phyloP scores from a whole-genome alignment of 495 filamentous ascomycete species.

The Aspergillus sclerotioniger region DNA sequence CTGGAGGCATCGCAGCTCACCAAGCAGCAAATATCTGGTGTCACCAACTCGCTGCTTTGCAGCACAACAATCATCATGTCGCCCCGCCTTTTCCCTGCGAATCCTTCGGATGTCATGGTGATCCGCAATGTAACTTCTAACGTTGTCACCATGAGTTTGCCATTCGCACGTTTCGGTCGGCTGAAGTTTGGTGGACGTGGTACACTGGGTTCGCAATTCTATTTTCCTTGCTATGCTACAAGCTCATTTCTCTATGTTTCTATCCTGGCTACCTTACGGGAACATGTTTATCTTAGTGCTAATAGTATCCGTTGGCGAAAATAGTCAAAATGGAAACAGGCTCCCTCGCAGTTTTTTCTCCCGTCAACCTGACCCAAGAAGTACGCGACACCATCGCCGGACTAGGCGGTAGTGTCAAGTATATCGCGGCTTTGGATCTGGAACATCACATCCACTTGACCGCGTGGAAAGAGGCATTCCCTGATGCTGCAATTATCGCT shows the following conservation, averaged over 20 bases:
- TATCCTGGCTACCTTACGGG: no score
- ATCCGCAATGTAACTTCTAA: slow-evolving; percentile 78
- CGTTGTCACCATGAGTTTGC: slow-evolving; percentile 77
- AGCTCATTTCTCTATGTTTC: neutral
- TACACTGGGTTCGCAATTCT: slow-evolving; percentile 64
- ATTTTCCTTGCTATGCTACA: neutral
- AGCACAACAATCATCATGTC: slow-evolving; percentile 12
- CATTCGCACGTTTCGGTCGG: slow-evolving; percentile 78
- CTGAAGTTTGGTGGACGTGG: slow-evolving; percentile 83
- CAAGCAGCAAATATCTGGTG: neutral
- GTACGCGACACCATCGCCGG: slow-evolving; percentile 63
- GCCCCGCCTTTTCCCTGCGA: slow-evolving; percentile 51
- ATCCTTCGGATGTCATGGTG: slow-evolving; percentile 79
- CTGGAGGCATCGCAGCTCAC: neutral
- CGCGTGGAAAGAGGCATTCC: slow-evolving; percentile 77
- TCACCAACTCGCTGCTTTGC: no score
- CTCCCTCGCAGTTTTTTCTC: slow-evolving; percentile 86
- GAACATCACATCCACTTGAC: slow-evolving; percentile 92
- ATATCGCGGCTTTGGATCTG: slow-evolving; percentile 82
- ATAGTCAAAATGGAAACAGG: slow-evolving; percentile 74
- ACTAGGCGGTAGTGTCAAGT: slow-evolving; percentile 71
- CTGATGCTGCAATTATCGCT: slow-evolving; percentile 73
- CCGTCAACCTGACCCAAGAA: slow-evolving; percentile 75
- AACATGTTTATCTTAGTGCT: neutral
- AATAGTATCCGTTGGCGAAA: slow-evolving; percentile 16